A percentile compares a stretch with the other conserved stretches of the same genome.
Evolutionary conservation across 1,284 basidiomycete species (phyloP).

Genomic region (Trichosporon inkin): DNA sequence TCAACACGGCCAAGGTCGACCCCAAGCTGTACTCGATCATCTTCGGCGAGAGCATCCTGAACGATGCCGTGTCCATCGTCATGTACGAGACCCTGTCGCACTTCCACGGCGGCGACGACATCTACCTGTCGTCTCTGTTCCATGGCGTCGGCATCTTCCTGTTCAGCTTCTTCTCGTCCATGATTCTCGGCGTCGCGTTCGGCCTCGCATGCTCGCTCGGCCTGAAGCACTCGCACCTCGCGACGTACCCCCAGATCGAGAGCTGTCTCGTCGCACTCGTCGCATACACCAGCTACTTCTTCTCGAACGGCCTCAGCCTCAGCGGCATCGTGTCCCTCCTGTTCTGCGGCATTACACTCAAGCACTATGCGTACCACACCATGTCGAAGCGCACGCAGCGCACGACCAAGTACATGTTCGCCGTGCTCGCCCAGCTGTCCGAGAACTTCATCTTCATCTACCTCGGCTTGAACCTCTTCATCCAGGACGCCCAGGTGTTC

Average conservation of each 20-base stretch:
- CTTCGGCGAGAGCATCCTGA: conserved; percentile 93
- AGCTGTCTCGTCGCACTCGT: conserved; percentile 89
- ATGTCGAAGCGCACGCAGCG: conserved; percentile 94
- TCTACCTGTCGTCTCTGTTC: conserved; percentile 84
- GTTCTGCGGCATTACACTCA: conserved; percentile 98
- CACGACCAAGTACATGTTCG: conserved; percentile 93
- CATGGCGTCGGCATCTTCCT: conserved; percentile 95
- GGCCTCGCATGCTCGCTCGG: conserved; percentile 85
- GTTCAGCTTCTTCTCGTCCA: conserved; percentile 87
- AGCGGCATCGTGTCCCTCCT: conserved; percentile 96
- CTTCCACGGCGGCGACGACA: conserved; percentile 78
- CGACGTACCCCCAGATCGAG: conserved; percentile 84
- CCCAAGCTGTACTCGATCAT: conserved; percentile 97
- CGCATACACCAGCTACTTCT: conserved; percentile 98
- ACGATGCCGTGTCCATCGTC: conserved; percentile 99
- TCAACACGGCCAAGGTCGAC: conserved; percentile 98
- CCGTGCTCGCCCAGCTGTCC: conserved; percentile 83
- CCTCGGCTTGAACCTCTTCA: conserved; percentile 93
- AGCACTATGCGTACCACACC: conserved; percentile 98
- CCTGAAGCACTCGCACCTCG: conserved; percentile 89
- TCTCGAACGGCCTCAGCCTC: conserved; percentile 91
- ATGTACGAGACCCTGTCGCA: conserved; percentile 97
- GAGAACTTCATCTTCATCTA: conserved; percentile 99
- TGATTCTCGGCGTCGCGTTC: conserved; percentile 87
- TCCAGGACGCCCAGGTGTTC: conserved; percentile 78